Percentiles rank a stretch among this genome's conserved stretches.
Evolutionary conservation across 306 rosid genomes (phyloP).

Genomic region (Luffa aegyptiaca): DNA sequence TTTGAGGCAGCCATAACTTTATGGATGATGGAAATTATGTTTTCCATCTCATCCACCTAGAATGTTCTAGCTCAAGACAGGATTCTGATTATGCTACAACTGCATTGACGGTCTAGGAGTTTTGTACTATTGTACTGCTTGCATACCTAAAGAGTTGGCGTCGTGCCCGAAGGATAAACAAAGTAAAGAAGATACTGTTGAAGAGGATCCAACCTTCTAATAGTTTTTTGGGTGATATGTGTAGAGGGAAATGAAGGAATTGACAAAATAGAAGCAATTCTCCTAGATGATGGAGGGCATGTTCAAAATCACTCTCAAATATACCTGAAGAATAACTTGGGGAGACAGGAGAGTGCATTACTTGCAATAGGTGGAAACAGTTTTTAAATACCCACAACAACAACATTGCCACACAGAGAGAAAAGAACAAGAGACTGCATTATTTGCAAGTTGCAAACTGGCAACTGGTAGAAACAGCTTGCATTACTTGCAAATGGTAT

Average conservation of each 20-base stretch:
- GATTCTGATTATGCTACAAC: constrained; percentile 34
- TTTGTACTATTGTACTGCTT: constrained; percentile 54
- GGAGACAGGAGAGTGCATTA: constrained; percentile 20
- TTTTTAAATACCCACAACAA: neutral
- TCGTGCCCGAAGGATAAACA: constrained; percentile 49
- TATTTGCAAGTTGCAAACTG: neutral
- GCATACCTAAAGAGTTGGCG: constrained; percentile 45
- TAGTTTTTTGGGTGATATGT: constrained; percentile 40
- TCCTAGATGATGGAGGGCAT: constrained; percentile 26
- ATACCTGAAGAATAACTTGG: constrained; percentile 61
- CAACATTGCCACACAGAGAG: neutral
- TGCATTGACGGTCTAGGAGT: constrained; percentile 33
- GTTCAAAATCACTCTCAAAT: no score
- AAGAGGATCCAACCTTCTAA: constrained; percentile 50
- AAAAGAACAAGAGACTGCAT: neutral
- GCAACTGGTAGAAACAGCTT: neutral
- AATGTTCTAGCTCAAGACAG: constrained; percentile 53
- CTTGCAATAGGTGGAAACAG: neutral
- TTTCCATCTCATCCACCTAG: constrained; percentile 82
- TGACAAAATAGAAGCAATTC: constrained; percentile 57
- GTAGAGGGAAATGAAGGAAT: constrained; percentile 46
- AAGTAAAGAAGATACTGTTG: constrained; percentile 59
- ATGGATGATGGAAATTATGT: constrained; percentile 48
- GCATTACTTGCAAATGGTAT: neutral
- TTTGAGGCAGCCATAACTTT: constrained; percentile 55